Percentiles rank a stretch among this genome's conserved stretches.
These are phyloP conservation scores for Symmetrospora coprosmae DNA, from an alignment of 768 basidiomycete genomes.

Conservation along the genomic window DNA sequence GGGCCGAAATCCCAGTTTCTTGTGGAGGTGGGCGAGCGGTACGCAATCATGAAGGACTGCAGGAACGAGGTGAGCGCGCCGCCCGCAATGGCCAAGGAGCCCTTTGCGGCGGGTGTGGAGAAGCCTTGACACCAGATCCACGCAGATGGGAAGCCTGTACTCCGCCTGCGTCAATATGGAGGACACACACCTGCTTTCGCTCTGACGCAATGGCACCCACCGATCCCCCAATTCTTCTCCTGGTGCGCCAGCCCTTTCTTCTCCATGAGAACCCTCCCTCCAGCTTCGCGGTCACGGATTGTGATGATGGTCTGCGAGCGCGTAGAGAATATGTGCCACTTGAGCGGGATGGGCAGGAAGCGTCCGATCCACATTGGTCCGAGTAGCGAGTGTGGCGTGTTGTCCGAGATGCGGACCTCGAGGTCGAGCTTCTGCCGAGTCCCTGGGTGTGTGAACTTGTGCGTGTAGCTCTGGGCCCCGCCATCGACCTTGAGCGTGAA, in stretches of 20 bases:
- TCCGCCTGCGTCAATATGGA: not conserved
- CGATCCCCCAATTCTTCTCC: conserved; percentile 17
- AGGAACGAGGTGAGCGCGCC: conserved; percentile 5
- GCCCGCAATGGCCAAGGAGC: conserved; percentile 5
- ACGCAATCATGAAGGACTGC: conserved; percentile 6
- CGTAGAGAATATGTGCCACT: conserved; percentile 16
- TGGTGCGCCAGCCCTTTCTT: not conserved
- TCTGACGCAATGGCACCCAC: not conserved
- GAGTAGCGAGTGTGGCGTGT: conserved; percentile 11
- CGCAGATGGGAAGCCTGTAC: conserved; percentile 9
- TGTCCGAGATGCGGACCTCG: not conserved
- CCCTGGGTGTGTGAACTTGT: conserved; percentile 5
- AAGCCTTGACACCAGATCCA: conserved; percentile 20
- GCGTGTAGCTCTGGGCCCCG: not conserved
- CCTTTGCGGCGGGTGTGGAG: not conserved
- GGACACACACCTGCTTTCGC: not conserved
- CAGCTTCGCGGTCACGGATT: not conserved
- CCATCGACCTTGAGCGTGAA: not conserved
- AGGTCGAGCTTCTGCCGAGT: conserved; percentile 16
- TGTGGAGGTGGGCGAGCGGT: not conserved
- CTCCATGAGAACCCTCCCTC: not conserved
- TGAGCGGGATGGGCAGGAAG: conserved; percentile 9
- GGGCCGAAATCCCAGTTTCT: conserved; percentile 15
- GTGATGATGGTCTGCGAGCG: not conserved
- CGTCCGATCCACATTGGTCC: conserved; percentile 12